Evolutionary conservation across 78 protist genomes (phyloP).

Genomic region (Tieghemostelium lacteum): DNA sequence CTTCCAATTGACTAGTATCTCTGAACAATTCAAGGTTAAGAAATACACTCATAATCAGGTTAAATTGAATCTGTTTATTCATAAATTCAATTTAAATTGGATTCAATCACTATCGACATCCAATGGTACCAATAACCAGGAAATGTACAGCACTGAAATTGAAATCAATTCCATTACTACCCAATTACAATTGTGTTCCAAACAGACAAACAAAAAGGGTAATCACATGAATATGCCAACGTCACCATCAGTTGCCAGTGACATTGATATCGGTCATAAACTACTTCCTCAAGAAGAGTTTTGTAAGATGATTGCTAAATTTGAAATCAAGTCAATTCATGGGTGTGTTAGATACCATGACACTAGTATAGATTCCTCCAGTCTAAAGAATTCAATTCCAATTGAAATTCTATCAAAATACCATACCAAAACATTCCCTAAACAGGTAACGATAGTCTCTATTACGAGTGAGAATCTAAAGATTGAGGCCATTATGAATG

Average conservation of each 20-base stretch:
- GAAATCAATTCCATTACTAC: conserved; percentile 13
- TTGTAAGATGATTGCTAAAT: conserved; percentile 38
- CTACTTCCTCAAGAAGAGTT: conserved; percentile 43
- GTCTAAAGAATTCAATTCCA: conserved; percentile 27
- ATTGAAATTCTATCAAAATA: conserved; percentile 42
- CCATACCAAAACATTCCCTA: conserved; percentile 16
- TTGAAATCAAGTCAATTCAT: conserved; percentile 58
- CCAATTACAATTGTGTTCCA: conserved; percentile 7
- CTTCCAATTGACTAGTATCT: conserved; percentile 42
- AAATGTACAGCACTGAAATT: conserved; percentile 37
- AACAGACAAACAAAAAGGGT: not conserved
- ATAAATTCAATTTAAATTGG: conserved; percentile 66
- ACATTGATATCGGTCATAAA: not conserved
- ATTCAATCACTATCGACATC: conserved; percentile 31
- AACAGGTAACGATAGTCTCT: conserved; percentile 17
- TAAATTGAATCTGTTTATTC: conserved; percentile 29
- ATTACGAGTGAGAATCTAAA: conserved; percentile 24
- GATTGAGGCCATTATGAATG: conserved; percentile 15
- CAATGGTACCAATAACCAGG: not conserved
- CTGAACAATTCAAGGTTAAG: conserved; percentile 52
- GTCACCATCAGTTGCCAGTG: not conserved
- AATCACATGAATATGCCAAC: not conserved
- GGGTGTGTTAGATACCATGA: conserved; percentile 58
- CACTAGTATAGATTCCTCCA: no score
- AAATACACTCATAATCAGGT: conserved; percentile 59